These are phyloP conservation scores for Solanum virginianum DNA, from an alignment of 257 asterid species.

Conservation along the genomic window DNA sequence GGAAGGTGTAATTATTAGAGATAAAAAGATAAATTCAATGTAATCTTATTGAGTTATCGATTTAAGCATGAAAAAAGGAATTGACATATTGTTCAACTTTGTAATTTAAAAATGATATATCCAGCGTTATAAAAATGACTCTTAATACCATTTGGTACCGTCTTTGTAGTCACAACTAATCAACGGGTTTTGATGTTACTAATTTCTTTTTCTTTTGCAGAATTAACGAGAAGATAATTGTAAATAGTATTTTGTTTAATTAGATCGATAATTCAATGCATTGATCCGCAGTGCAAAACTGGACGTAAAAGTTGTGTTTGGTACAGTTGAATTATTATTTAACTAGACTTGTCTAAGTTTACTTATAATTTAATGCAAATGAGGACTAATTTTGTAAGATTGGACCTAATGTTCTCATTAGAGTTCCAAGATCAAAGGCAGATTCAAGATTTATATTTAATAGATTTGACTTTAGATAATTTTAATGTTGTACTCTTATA, in stretches of 20 bases:
- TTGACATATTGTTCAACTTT: too few relatives aligned
- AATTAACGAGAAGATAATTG: background rate
- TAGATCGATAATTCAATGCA: background rate
- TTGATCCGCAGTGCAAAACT: background rate
- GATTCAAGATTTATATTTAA: background rate
- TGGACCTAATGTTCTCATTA: background rate
- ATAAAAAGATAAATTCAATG: too few relatives aligned
- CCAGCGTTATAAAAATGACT: too few relatives aligned
- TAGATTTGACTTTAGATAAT: background rate
- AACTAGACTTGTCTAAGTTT: background rate
- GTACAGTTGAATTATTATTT: background rate
- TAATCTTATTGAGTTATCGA: too few relatives aligned
- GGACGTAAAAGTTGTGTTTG: background rate
- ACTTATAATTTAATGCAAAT: background rate
- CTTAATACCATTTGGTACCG: background rate
- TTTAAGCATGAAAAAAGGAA: too few relatives aligned
- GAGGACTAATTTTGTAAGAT: background rate
- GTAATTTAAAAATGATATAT: too few relatives aligned
- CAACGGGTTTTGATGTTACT: background rate
- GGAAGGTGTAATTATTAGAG: too few relatives aligned
- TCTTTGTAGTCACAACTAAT: background rate
- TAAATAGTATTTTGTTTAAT: background rate
- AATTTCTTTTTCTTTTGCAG: slow-evolving; percentile 20
- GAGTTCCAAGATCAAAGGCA: background rate
- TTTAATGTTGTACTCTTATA: background rate